Conservation (phyloP, 1,284 basidiomycete genomes). For the Malassezia pachydermatis region DNA sequence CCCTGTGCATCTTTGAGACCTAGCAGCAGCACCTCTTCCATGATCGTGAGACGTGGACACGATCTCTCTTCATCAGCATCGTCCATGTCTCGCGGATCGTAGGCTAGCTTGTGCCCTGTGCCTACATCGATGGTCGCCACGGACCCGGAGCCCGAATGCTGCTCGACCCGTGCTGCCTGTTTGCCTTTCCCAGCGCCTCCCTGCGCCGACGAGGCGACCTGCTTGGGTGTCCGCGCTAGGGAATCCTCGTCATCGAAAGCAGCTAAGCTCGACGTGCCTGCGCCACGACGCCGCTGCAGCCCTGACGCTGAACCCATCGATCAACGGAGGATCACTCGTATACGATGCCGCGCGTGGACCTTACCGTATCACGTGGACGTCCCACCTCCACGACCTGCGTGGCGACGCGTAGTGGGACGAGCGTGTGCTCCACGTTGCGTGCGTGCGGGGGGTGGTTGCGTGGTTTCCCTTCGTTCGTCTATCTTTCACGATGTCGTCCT, state of each 20-base stretch:
- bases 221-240: too few relatives aligned
- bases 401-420: too few relatives aligned
- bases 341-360: not conserved
- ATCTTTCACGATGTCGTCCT: not conserved
- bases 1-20: conserved; percentile 70
- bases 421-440: not conserved
- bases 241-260: conserved; percentile 6
- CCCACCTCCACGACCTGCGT: too few relatives aligned
- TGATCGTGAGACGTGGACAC: conserved; percentile 76
- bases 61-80: conserved; percentile 63
- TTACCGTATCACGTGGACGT: conserved; percentile 1
- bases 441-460: not conserved
- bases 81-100: conserved; percentile 81
- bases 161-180: not conserved
- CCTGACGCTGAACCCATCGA: conserved; percentile 8
- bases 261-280: not conserved
- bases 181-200: not conserved
- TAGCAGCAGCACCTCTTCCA: conserved; percentile 89
- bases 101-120: conserved; percentile 58
- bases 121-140: conserved; percentile 24
- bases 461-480: not conserved
- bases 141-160: conserved; percentile 18
- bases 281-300: conserved; percentile 15
- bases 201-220: not conserved
- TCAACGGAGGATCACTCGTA: too few relatives aligned